A percentile compares a stretch with the other conserved stretches of the same genome.
These are phyloP conservation scores for Phytophthora citricola DNA, from an alignment of 352 stramenopile genomes.

Conservation along the genomic window DNA sequence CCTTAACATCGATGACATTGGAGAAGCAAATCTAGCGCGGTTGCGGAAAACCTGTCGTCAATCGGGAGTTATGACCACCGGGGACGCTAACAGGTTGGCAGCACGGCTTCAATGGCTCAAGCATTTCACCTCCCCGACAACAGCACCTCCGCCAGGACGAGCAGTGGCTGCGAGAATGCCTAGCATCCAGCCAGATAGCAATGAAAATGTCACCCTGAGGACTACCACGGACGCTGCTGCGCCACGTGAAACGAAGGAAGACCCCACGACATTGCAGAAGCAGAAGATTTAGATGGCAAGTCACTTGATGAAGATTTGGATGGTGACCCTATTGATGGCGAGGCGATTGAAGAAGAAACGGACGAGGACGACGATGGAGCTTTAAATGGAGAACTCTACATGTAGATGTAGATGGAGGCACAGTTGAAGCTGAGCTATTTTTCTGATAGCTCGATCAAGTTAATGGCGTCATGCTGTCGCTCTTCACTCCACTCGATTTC, in stretches of 20 bases:
- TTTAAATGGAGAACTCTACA: slow-evolving; percentile 58
- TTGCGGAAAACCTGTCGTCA: slow-evolving; percentile 75
- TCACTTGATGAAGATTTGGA: slow-evolving; percentile 53
- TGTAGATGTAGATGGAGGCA: slow-evolving; percentile 45
- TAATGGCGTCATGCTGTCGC: slow-evolving; percentile 28
- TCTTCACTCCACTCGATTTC: slow-evolving; percentile 25
- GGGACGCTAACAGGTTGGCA: slow-evolving; percentile 49
- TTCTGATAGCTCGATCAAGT: slow-evolving; percentile 43
- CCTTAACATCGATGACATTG: slow-evolving; percentile 24
- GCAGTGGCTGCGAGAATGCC: slow-evolving; percentile 3
- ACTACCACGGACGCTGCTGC: neutral
- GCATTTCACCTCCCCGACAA: slow-evolving; percentile 65
- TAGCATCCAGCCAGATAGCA: neutral
- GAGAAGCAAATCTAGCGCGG: slow-evolving; percentile 53
- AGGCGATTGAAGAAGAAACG: slow-evolving; percentile 18
- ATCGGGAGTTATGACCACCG: slow-evolving; percentile 64
- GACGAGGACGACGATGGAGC: slow-evolving; percentile 39
- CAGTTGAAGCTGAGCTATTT: slow-evolving; percentile 38
- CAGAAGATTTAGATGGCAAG: slow-evolving; percentile 40
- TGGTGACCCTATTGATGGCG: slow-evolving; percentile 39
- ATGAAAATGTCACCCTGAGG: slow-evolving; percentile 5
- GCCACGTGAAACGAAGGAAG: slow-evolving; percentile 7
- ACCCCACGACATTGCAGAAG: slow-evolving; percentile 1
- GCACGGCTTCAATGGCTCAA: slow-evolving; percentile 70
- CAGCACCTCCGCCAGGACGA: slow-evolving; percentile 10